A percentile compares a stretch with the other conserved stretches of the same genome.
These are phyloP conservation scores for Malania oleifera DNA, from an alignment of 164 flowering plant genomes.

Conservation along the genomic window DNA sequence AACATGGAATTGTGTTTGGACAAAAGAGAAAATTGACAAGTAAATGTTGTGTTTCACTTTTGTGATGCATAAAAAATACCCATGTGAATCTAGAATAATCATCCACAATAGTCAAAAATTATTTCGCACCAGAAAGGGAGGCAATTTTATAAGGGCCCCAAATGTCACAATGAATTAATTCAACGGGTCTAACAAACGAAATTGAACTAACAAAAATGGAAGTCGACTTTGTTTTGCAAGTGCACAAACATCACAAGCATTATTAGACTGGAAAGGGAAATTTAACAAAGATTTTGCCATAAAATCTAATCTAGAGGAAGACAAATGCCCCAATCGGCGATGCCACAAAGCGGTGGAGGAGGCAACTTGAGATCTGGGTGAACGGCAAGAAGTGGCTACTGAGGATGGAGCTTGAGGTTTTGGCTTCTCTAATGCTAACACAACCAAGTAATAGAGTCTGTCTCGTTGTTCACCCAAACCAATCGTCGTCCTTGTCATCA, in stretches of 20 bases:
- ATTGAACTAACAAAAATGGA: slow-evolving; percentile 1
- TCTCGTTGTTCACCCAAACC: slow-evolving; percentile 2
- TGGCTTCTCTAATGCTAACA: not conserved
- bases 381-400: not conserved
- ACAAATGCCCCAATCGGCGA: not conserved
- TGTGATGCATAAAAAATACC: too few species aligned
- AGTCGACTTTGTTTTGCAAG: slow-evolving; percentile 7
- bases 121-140: too few species aligned
- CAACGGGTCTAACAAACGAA: slow-evolving; percentile 4
- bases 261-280: too few species aligned
- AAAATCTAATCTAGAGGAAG: not conserved
- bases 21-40: too few species aligned
- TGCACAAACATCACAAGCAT: slow-evolving; percentile 5
- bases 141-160: too few species aligned
- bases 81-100: too few species aligned
- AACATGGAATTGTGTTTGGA: too few species aligned
- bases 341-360: not conserved
- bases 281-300: too few species aligned
- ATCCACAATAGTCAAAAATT: too few species aligned
- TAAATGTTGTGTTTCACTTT: too few species aligned
- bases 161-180: slow-evolving; percentile 6
- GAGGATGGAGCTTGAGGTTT: not conserved
- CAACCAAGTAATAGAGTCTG: not conserved
- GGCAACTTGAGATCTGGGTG: not conserved
- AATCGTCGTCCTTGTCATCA: too few species aligned